Percentiles rank a stretch among this genome's conserved stretches.
phyloP scores from a whole-genome alignment of 2,329 filamentous ascomycete genomes.

The Xylaria sp. region DNA sequence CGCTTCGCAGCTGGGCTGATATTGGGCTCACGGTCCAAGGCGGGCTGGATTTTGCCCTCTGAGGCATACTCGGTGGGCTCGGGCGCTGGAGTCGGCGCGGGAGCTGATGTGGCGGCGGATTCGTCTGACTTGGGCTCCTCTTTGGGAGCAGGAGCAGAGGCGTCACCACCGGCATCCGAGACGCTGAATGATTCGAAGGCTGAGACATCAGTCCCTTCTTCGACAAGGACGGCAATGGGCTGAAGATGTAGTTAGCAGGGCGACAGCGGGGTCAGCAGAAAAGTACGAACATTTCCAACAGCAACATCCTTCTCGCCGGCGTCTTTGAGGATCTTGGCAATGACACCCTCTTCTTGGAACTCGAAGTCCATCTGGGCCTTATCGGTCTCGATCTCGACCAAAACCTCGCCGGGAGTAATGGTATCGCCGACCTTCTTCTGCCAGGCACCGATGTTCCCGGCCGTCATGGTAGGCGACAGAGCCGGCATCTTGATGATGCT shows the following conservation, averaged over 20 bases:
- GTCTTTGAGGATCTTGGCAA: slow-evolving; percentile 94
- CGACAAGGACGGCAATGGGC: slow-evolving; percentile 96
- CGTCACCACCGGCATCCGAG: slow-evolving; percentile 89
- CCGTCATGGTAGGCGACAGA: slow-evolving; percentile 96
- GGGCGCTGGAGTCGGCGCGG: slow-evolving; percentile 64
- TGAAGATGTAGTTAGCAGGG: slow-evolving; percentile 54
- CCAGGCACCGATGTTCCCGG: slow-evolving; percentile 96
- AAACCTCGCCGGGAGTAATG: slow-evolving; percentile 89
- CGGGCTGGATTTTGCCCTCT: slow-evolving; percentile 81
- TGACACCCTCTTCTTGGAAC: slow-evolving; percentile 96
- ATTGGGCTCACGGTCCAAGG: slow-evolving; percentile 83
- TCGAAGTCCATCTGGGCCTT: slow-evolving; percentile 99
- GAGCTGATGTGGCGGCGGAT: slow-evolving; percentile 67
- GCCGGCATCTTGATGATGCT: slow-evolving; percentile 98
- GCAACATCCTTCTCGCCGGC: slow-evolving; percentile 93
- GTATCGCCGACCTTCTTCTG: slow-evolving; percentile 95
- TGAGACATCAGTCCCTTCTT: slow-evolving; percentile 86
- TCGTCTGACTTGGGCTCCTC: slow-evolving; percentile 73
- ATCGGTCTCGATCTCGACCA: slow-evolving; percentile 99
- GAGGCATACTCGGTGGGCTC: slow-evolving; percentile 76
- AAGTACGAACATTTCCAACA: slow-evolving; percentile 86
- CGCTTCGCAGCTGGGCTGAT: slow-evolving; percentile 79
- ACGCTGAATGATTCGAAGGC: slow-evolving; percentile 90
- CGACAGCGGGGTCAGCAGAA: slow-evolving; percentile 23
- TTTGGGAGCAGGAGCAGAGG: slow-evolving; percentile 72